phyloP scores from a whole-genome alignment of 345 rosid species.

The Atalantia buxifolia region DNA sequence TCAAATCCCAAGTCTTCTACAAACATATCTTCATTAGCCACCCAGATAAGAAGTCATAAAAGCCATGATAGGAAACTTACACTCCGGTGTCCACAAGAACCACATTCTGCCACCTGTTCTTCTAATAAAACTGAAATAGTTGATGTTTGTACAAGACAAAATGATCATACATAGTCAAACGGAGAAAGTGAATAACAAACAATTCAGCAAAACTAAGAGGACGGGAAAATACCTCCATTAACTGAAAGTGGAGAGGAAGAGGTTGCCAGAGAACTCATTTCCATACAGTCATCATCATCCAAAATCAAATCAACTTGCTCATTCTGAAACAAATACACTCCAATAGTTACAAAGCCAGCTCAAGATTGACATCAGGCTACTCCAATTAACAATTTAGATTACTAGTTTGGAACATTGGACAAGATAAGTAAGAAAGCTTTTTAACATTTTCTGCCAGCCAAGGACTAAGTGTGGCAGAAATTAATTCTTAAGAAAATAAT shows the following conservation, averaged over 20 bases:
- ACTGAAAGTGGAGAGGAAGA: slow-evolving; percentile 14
- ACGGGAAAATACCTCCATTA: slow-evolving; percentile 18
- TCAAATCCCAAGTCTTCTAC: neutral
- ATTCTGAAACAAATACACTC: slow-evolving; percentile 32
- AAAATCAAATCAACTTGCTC: slow-evolving; percentile 15
- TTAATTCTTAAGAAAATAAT: neutral
- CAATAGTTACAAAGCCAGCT: slow-evolving; percentile 10
- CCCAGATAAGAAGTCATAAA: slow-evolving; percentile 4
- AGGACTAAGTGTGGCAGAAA: neutral
- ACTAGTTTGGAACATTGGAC: neutral
- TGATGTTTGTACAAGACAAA: slow-evolving; percentile 3
- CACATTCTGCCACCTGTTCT: slow-evolving; percentile 19
- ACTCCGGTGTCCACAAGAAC: slow-evolving; percentile 26
- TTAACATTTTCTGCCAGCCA: slow-evolving; percentile 1
- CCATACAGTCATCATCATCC: slow-evolving; percentile 22
- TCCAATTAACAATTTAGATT: neutral
- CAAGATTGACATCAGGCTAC: neutral
- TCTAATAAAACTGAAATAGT: slow-evolving; percentile 24
- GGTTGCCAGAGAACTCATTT: slow-evolving; percentile 13
- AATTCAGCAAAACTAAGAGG: neutral
- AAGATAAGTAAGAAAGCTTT: slow-evolving; percentile 2
- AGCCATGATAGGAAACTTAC: slow-evolving; percentile 29
- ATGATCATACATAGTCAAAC: neutral
- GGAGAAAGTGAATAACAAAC: slow-evolving; percentile 7
- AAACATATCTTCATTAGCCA: neutral